These are phyloP conservation scores for Scenedesmus sp. DNA, from an alignment of 163 green algal genomes.

Conservation along the genomic window DNA sequence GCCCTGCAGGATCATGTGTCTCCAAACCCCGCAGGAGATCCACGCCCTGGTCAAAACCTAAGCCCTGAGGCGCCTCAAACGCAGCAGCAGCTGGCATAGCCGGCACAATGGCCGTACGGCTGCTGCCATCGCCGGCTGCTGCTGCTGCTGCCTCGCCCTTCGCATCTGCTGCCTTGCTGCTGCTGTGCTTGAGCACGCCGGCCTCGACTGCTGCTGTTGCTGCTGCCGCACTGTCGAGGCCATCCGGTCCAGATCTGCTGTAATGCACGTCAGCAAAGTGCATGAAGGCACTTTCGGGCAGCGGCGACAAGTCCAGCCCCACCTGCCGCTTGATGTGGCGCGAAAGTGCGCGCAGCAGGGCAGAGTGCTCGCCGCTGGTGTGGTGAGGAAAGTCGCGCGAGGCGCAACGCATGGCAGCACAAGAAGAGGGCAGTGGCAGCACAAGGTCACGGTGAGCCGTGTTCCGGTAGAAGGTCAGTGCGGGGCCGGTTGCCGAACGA, in stretches of 20 bases:
- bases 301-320: slow-evolving; percentile 7
- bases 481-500: too few species aligned
- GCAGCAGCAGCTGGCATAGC: not conserved
- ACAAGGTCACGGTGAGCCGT: not conserved
- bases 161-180: not conserved
- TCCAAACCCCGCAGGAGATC: slow-evolving; percentile 8
- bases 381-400: not conserved
- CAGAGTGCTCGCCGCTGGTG: slow-evolving; percentile 5
- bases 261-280: slow-evolving; percentile 39
- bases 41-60: slow-evolving; percentile 2
- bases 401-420: too few species aligned
- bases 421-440: not conserved
- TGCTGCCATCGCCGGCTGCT: not conserved
- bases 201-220: not conserved
- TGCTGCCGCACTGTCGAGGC: not conserved
- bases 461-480: too few species aligned
- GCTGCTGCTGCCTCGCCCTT: slow-evolving; percentile 16
- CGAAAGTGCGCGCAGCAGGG: not conserved
- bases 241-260: slow-evolving; percentile 9
- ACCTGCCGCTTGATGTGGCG: slow-evolving; percentile 43
- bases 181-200: not conserved
- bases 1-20: slow-evolving; percentile 16
- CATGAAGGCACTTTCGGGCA: not conserved
- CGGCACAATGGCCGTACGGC: not conserved
- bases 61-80: not conserved